Percentiles rank a stretch among this genome's conserved stretches.
Evolutionary conservation across 116 monocot genomes (phyloP).

Genomic region (Papilionanthe hybrid): DNA sequence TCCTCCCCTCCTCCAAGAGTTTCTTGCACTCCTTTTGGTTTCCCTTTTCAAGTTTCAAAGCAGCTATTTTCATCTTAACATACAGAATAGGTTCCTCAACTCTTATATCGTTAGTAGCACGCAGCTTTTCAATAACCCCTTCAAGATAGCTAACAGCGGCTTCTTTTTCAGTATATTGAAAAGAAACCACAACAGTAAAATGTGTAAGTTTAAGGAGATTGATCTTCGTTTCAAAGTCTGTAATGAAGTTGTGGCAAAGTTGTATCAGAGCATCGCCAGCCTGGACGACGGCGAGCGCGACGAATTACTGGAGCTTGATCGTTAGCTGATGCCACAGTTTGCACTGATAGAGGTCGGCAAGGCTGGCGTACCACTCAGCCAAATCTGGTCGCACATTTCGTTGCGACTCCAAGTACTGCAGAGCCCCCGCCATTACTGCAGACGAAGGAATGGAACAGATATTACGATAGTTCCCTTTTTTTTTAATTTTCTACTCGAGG

Average conservation of each 20-base stretch:
- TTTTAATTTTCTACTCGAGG: background rate
- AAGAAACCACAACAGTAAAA: constrained; percentile 79
- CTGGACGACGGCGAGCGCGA: constrained; percentile 74
- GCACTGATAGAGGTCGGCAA: constrained; percentile 80
- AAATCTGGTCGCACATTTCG: constrained; percentile 66
- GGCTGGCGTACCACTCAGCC: constrained; percentile 69
- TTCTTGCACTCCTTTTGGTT: constrained; percentile 82
- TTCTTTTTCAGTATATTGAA: constrained; percentile 83
- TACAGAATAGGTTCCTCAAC: constrained; percentile 82
- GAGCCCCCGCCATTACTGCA: constrained; percentile 14
- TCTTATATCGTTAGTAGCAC: constrained; percentile 49
- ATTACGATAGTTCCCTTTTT: background rate
- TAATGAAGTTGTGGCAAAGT: constrained; percentile 89
- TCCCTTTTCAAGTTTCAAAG: constrained; percentile 72
- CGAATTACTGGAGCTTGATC: constrained; percentile 88
- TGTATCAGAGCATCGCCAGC: constrained; percentile 93
- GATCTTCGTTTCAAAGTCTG: constrained; percentile 96
- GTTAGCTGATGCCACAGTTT: constrained; percentile 98
- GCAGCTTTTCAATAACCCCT: constrained; percentile 72
- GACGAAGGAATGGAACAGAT: background rate
- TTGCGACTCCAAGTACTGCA: constrained; percentile 70
- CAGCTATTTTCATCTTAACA: constrained; percentile 95
- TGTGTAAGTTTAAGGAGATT: constrained; percentile 95
- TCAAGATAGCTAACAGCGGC: constrained; percentile 83
- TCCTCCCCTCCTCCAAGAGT: constrained; percentile 82